Evolutionary conservation across 441 rosid genomes (phyloP), one percentile per base, ranked within the genome.

Genomic region (Isatis lusitanica): DNA sequence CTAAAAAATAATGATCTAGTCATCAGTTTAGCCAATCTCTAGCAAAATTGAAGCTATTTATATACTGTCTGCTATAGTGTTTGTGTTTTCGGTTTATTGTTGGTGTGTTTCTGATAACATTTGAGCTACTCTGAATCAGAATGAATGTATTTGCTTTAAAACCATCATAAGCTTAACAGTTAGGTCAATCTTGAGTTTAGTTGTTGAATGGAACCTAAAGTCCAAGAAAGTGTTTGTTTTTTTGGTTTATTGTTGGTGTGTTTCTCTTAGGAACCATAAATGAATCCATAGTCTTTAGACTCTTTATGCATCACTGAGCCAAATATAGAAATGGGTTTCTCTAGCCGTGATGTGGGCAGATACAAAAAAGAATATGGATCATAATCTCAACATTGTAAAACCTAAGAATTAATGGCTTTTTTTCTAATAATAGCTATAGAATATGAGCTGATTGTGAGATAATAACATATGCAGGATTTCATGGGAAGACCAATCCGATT

Each of bases 401-500:
- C 58, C 42, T 33, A 50, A 12, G 69, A 26, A 9, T 35, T 16
- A 35, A 36, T n/a, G 16, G 5, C 35, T 26, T 52, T 21, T 21
- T 6, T 44, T 44, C 9, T 44, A 44, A 50, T 50, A 50, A 52
- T 31, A 11, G 35, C 58, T 12, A 5, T 4, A 12, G 57, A 10
- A 71, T 66, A 66, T 46, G 70, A 73, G 31, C 43, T 69, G 38
- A 31, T 55, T 76, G 71, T 50, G 44, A 18, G 5, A 58, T 46
- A 26, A 47, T 35, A 11, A 40, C 42, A 43, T 39, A 58, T 35
- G 42, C 82, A 92, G 98, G 79, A 66, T 21, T 84, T 92, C 36
- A 81, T 83, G 88, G 96, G 98, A 74, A 84, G 93, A 67, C 92
- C 90, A 43, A 63, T 90, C 66, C 79, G 93, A 69, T 83, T 89